phyloP scores from a whole-genome alignment of 2,329 filamentous ascomycete genomes.

The Fusarium sp. region DNA sequence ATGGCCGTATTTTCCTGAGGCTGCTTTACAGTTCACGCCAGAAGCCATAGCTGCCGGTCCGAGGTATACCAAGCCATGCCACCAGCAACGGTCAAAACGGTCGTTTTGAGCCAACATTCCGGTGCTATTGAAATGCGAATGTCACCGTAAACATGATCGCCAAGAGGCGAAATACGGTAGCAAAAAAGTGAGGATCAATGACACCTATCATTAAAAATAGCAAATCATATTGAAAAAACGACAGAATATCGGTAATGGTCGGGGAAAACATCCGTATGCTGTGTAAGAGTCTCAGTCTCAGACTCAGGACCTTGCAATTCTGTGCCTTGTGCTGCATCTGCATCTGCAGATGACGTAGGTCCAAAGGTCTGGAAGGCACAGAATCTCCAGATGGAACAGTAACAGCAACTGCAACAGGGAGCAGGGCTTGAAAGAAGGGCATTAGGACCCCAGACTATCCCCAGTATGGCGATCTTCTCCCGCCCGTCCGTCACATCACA shows the following conservation, averaged over 20 bases:
- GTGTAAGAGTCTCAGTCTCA: background rate
- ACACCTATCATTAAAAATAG: background rate
- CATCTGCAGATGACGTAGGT: constrained; percentile 9
- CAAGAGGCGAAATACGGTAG: background rate
- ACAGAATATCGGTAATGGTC: background rate
- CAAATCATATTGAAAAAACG: background rate
- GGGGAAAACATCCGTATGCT: background rate
- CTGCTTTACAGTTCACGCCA: background rate
- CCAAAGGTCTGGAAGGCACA: background rate
- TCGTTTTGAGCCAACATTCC: constrained; percentile 11
- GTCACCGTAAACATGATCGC: background rate
- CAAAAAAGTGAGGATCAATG: background rate
- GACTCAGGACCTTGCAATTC: background rate
- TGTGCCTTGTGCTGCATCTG: background rate
- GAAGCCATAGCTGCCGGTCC: constrained; percentile 10
- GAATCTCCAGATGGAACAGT: background rate
- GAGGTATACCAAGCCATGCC: constrained; percentile 10
- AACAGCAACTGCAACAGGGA: background rate
- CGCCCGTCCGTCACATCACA: constrained; percentile 6
- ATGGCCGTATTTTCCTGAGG: background rate
- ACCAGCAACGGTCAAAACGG: constrained; percentile 21
- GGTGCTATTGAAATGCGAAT: constrained; percentile 14
- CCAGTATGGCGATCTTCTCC: constrained; percentile 19
- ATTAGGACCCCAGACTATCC: constrained; percentile 27
- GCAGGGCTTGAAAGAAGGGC: background rate